Base-by-base conservation (phyloP, 352 stramenopile genomes). In the Poterioochromonas sp. region DNA sequence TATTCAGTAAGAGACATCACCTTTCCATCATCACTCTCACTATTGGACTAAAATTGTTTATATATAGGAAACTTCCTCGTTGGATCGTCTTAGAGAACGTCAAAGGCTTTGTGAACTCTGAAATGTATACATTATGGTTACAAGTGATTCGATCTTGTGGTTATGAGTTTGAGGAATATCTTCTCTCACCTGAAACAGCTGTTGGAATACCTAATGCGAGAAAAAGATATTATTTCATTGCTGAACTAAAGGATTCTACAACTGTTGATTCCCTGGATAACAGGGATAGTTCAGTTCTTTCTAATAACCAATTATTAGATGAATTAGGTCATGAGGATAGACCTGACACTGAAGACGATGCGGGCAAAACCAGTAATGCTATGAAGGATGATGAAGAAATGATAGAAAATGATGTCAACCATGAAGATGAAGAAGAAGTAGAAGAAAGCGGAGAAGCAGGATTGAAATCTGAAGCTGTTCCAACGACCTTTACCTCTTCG, bases 21-120 rank as follows among this genome's bases (percentile, higher is more conserved):
- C n/a, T n/a, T n/a, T n/a, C n/a, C n/a, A n/a, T n/a, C n/a, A n/a
- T n/a, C n/a, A n/a, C n/a, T n/a, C n/a, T n/a, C n/a, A n/a, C n/a
- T n/a, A n/a, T n/a, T n/a, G n/a, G n/a, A n/a, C n/a, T n/a, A n/a
- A n/a, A n/a, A n/a, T n/a, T n/a, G n/a, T n/a, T n/a, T n/a, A n/a
- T n/a, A n/a, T n/a, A n/a, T n/a, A n/a, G n/a, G n/a, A n/a, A n/a
- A n/a, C n/a, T 73, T 0, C 82, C 82, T 0, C 34, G 49, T 22
- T 54, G 37, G 47, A 41, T 84, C 2, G 76, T 84, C 54, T 51
- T 84, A 32, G 82, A 84, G 65, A 84, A 84, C 41, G 82, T 84
- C 12, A 26, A 47, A 37, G 81, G 81, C n/a, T 84, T 84, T 53
- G 78, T 83, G 12, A 49, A 53, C 58, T 84, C 81, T 8, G 44